These are phyloP conservation scores for Tympanopsis confertula DNA, from an alignment of 2,329 filamentous ascomycete genomes.

Conservation along the genomic window DNA sequence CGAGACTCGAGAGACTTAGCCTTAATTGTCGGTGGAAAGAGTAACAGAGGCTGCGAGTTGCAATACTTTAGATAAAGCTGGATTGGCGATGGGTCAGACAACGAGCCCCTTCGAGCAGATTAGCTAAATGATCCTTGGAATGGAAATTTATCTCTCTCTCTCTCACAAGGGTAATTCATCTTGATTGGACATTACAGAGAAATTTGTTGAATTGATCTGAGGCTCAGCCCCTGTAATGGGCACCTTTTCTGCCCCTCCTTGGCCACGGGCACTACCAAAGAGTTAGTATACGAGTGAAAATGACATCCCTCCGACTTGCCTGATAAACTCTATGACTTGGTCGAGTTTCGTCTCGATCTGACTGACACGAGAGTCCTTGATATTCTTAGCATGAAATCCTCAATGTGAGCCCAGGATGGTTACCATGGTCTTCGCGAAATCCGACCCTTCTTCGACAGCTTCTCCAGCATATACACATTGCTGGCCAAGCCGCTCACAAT, in stretches of 20 bases:
- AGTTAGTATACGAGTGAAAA: too few relatives aligned
- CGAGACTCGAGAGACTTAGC: constrained; percentile 22
- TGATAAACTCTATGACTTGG: too few relatives aligned
- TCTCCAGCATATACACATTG: constrained; percentile 27
- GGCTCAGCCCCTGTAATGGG: too few relatives aligned
- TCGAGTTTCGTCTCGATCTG: too few relatives aligned
- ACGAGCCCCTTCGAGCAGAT: constrained; percentile 23
- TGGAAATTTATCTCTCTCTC: too few relatives aligned
- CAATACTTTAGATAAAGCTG: constrained; percentile 32
- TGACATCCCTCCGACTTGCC: too few relatives aligned
- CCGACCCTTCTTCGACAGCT: constrained; percentile 17
- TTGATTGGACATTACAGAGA: too few relatives aligned
- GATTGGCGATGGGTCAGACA: constrained; percentile 17
- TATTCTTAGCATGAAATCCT: constrained; percentile 1
- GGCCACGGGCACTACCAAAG: too few relatives aligned
- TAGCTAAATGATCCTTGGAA: constrained; percentile 10
- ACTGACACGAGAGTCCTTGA: too few relatives aligned
- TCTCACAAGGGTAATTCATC: too few relatives aligned
- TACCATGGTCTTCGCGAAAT: constrained; percentile 19
- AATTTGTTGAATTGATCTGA: too few relatives aligned
- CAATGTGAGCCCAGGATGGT: constrained; percentile 1
- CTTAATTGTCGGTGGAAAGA: constrained; percentile 29
- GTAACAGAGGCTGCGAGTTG: constrained; percentile 33
- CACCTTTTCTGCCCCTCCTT: too few relatives aligned
- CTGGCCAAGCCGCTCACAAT: constrained; percentile 34